Evolutionary conservation across 1,284 basidiomycete species (phyloP), one percentile per base, ranked within the genome.

Genomic region (Ustilago sp.): DNA sequence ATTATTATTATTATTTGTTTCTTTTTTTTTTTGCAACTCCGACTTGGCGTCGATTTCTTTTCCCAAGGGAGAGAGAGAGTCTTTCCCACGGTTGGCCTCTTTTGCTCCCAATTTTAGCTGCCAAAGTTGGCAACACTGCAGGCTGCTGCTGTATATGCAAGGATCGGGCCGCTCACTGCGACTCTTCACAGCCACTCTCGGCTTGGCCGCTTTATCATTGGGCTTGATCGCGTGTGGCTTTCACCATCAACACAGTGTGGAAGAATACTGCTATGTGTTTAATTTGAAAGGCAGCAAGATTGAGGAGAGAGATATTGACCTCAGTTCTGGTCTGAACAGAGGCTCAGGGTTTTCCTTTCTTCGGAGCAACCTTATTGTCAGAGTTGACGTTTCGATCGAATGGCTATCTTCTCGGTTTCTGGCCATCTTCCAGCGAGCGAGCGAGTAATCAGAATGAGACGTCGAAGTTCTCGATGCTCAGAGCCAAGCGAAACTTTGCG

Each of bases 61-160:
- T 41, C n/a, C 23, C 23, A 28, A 28, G 23, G 23, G 23, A 28
- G 23, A 28, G 23, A 23, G 23, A 28, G 23, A 3, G 23, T 36
- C n/a, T 34, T 38, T 53, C 51, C 51, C 51, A 53, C 51, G 51
- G 28, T 50, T 45, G 1, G 31, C 51, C 51, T 35, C 51, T 53
- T 53, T 53, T 34, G 34, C 34, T 34, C 51, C 51, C 32, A 23
- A 23, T 45, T 51, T 51, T 51, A 7, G 48, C 15, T 4, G 31
- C 15, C 5, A 32, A 31, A 31, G 2, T 50, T 32, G 28, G 23
- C 28, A 50, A 50, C 31, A 31, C n/a, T 11, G 15, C 38, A 39
- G 38, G 15, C 15, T 9, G 11, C 31, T 50, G 31, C n/a, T 17
- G 41, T 17, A 50, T 28, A 50, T 32, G 48, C 48, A 50, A 32